phyloP scores from a whole-genome alignment of 83 land plant genomes.

The Isoetes engelmannii region DNA sequence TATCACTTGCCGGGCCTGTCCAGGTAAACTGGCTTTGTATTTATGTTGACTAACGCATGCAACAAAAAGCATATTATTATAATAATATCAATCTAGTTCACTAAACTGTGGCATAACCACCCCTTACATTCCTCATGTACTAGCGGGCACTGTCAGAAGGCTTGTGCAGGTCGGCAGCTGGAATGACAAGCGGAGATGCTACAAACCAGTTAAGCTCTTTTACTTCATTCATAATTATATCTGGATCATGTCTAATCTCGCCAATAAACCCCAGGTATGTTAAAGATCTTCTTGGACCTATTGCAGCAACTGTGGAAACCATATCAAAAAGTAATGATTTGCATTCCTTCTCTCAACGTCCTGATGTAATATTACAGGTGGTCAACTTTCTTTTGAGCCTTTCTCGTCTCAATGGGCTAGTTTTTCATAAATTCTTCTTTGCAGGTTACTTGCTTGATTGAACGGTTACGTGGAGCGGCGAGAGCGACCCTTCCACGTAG shows the following conservation, averaged over 20 bases:
- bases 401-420: too few species aligned
- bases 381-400: not conserved
- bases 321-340: slow-evolving; percentile 54
- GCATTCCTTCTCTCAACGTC: slow-evolving; percentile 58
- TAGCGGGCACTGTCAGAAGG: slow-evolving; percentile 90
- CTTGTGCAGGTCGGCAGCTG: slow-evolving; percentile 69
- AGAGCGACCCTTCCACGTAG: slow-evolving; percentile 78
- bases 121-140: not conserved
- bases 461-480: slow-evolving; percentile 84
- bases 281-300: slow-evolving; percentile 60
- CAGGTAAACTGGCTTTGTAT: slow-evolving; percentile 46
- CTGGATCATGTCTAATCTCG: not conserved
- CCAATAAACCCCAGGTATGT: slow-evolving; percentile 51
- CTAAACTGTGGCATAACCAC: too few species aligned
- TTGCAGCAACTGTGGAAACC: slow-evolving; percentile 43
- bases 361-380: slow-evolving; percentile 69
- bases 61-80: too few species aligned
- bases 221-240: not conserved
- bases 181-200: slow-evolving; percentile 54
- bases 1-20: slow-evolving; percentile 47
- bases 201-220: slow-evolving; percentile 62
- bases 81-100: too few species aligned
- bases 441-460: slow-evolving; percentile 82
- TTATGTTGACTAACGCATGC: too few species aligned
- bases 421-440: not conserved